A percentile compares a stretch with the other conserved stretches of the same genome.
Conservation (phyloP, 2,329 filamentous ascomycete genomes). For the Calonectria hongkongensis region DNA sequence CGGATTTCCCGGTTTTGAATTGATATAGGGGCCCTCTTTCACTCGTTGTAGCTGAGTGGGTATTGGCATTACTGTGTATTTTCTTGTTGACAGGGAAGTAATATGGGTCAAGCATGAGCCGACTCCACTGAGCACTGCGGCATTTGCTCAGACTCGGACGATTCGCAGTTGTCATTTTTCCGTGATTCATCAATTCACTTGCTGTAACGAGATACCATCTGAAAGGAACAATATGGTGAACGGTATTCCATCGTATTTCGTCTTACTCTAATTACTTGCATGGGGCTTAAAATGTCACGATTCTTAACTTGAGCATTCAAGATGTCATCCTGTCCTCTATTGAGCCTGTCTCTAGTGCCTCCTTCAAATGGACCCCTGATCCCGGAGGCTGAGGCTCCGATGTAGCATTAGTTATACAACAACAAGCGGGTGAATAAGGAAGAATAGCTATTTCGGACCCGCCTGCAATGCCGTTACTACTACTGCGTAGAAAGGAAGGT, state of each 20-base stretch:
- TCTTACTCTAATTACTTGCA: neutral
- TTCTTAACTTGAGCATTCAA: neutral
- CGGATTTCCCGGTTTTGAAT: conserved; percentile 18
- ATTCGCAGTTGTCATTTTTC: neutral
- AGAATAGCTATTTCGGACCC: neutral
- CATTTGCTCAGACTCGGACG: neutral
- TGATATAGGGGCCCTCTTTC: neutral
- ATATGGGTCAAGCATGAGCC: neutral
- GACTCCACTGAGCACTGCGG: conserved; percentile 13
- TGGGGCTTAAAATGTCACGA: neutral
- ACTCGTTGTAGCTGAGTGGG: neutral
- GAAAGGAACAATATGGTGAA: too few relatives aligned
- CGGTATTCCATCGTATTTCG: neutral
- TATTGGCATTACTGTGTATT: conserved; percentile 1
- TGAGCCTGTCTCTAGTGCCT: neutral
- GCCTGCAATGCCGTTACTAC: neutral
- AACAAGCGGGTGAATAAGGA: neutral
- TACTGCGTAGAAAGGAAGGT: too few relatives aligned
- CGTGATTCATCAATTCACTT: too few relatives aligned
- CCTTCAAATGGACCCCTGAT: neutral
- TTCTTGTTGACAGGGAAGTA: neutral
- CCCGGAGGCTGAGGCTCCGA: neutral
- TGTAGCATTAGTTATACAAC: neutral
- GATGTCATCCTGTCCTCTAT: neutral
- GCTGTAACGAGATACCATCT: too few relatives aligned